Evolutionary conservation across 306 rosid species (phyloP).

Genomic region (Lagenaria siceraria): DNA sequence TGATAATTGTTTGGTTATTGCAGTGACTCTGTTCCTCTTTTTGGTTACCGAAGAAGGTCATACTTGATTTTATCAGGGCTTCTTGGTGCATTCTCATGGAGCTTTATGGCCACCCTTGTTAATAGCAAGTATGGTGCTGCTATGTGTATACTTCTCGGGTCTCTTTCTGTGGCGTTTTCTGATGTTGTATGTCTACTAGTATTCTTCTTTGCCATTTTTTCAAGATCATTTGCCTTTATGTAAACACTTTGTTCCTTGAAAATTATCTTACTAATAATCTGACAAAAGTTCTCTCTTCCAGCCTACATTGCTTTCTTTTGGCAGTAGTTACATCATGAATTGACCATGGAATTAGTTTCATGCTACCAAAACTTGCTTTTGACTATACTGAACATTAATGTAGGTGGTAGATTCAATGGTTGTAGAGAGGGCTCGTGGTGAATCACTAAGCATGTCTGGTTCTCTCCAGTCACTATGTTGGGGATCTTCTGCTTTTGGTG

Average conservation of each 20-base stretch:
- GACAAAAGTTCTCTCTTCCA: too few relatives aligned
- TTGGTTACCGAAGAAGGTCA: conserved; percentile 93
- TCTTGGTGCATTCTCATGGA: conserved; percentile 95
- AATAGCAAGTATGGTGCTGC: conserved; percentile 71
- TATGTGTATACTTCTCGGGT: conserved; percentile 86
- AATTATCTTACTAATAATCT: neutral
- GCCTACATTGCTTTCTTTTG: neutral
- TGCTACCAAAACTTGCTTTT: neutral
- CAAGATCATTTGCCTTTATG: neutral
- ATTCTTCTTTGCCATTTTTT: neutral
- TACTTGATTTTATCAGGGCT: conserved; percentile 91
- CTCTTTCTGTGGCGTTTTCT: conserved; percentile 96
- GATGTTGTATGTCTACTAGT: conserved; percentile 72
- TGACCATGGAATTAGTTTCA: neutral
- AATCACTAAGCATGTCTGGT: conserved; percentile 85
- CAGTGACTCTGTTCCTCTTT: conserved; percentile 95
- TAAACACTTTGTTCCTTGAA: neutral
- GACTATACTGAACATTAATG: conserved; percentile 24
- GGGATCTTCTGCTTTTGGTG: conserved; percentile 98
- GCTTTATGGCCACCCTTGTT: conserved; percentile 75
- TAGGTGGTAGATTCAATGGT: conserved; percentile 99
- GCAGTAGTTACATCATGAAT: neutral
- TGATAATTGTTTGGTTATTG: conserved; percentile 15
- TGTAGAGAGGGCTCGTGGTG: conserved; percentile 98
- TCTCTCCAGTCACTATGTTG: conserved; percentile 95